Base-by-base conservation (phyloP, 345 rosid species). In the Brassica rapa region DNA sequence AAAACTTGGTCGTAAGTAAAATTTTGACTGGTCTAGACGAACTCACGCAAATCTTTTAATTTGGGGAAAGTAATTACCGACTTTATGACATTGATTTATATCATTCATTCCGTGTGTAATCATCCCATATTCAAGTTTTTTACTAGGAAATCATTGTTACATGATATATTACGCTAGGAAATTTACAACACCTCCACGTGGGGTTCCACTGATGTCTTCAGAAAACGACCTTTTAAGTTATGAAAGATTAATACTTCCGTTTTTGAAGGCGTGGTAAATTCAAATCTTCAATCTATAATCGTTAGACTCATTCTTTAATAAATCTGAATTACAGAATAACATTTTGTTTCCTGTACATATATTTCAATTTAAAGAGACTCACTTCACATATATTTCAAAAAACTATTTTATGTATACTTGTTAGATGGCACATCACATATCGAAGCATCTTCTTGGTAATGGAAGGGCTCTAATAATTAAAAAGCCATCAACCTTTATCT, bases 401-500 rank as follows among this genome's bases (percentile, higher is more conserved):
- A 24, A 24, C 15, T 59, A 24, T 21, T 61, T 27, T 61, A 1
- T 27, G 35, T 6, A 27, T 61, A 33, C 27, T 6, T 77, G 12
- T 4, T 16, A 53, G 24, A 53, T 53, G 64, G 14, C 66, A 63
- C 66, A 55, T 68, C 63, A 76, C 51, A 19, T 51, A 62, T 24
- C 16, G 46, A 77, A 71, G 25, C 66, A 70, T 63, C 71, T 70
- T 77, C 30, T 64, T 71, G 33, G 37, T 27, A n/a, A 57, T 65
- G 19, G 67, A 72, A 57, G 30, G 60, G 11, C 11, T 19, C n/a
- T 12, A 60, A 5, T 19, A 9, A 30, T 62, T 49, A 23, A 21
- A 78, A 79, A 62, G 74, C 56, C 30, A 67, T 35, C 59, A 21
- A 73, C 74, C 70, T 73, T 79, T 79, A 23, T 46, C 68, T 66